Evolutionary conservation across 2,329 filamentous ascomycete genomes (phyloP).

Genomic region (Cadophora gregata): DNA sequence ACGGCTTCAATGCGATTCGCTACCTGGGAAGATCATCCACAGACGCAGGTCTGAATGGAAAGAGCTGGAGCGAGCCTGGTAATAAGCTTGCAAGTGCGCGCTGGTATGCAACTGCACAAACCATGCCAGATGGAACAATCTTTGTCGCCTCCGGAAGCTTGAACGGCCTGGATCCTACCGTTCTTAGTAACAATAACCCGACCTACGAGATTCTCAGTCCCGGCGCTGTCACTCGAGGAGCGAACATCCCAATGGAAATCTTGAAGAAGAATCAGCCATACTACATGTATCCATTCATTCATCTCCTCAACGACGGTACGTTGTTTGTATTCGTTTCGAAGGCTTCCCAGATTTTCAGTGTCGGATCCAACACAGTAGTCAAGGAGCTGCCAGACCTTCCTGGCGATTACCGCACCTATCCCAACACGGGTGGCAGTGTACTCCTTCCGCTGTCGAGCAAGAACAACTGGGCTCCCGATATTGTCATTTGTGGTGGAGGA

Average conservation of each 20-base stretch:
- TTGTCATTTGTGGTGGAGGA: slow-evolving; percentile 65
- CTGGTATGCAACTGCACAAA: slow-evolving; percentile 67
- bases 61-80: slow-evolving; percentile 61
- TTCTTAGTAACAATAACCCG: slow-evolving; percentile 64
- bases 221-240: slow-evolving; percentile 53
- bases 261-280: slow-evolving; percentile 64
- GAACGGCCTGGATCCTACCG: slow-evolving; percentile 61
- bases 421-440: slow-evolving; percentile 64
- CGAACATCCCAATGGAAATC: slow-evolving; percentile 57
- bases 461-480: slow-evolving; percentile 58
- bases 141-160: slow-evolving; percentile 66
- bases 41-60: slow-evolving; percentile 53
- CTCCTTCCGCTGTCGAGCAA: slow-evolving; percentile 58
- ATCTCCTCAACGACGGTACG: slow-evolving; percentile 60
- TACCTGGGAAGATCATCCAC: slow-evolving; percentile 57
- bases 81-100: slow-evolving; percentile 58
- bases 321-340: slow-evolving; percentile 63
- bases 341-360: slow-evolving; percentile 61
- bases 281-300: slow-evolving; percentile 69
- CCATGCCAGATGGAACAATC: slow-evolving; percentile 60
- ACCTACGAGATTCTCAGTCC: slow-evolving; percentile 65
- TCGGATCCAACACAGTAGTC: slow-evolving; percentile 51
- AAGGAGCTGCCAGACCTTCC: slow-evolving; percentile 57
- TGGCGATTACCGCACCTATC: slow-evolving; percentile 63
- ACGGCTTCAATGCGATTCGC: slow-evolving; percentile 64